Evolutionary conservation across 75 land plant species (phyloP), one percentile per base, ranked within the genome.

Genomic region (Pinus taeda): DNA sequence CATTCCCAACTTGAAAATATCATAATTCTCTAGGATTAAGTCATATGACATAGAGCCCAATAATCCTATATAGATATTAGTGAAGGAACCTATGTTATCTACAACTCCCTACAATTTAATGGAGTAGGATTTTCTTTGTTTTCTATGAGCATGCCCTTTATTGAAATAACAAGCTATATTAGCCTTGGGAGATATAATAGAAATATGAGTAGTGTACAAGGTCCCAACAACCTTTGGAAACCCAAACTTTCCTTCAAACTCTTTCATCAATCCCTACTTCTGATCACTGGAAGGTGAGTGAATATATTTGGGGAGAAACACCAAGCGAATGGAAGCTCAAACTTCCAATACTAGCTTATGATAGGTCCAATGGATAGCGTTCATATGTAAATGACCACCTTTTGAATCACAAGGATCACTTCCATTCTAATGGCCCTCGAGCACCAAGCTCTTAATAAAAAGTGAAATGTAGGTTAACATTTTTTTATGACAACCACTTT

Each of bases 291-390:
- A 83, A 1, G 97, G 99, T 93, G 95, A 96, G 57, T 90, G 89
- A 39, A 96, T 80, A 73, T 84, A 94, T 85, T 92, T 92, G 12
- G 95, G 90, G 77, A 96, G 91, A 59, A 96, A 82, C 57, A 94
- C 94, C 13, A 83, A 83, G 58, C 86, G 88, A 53, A 96, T 96
- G 21, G 99, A 97, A 39, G 91, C 85, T 55, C 93, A 96, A 49
- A 96, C 99, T 77, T 96, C 99, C 61, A 96, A 77, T 11, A 96
- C 93, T 57, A 94, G 84, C 84, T 96, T 96, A 85, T 96, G 99
- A 74, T 97, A 96, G 77, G 99, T 97, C 76, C 36, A 96, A 83
- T 6, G 99, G 97, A 83, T 93, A 97, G 4, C 97, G 97, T 33
- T 2, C 33, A 33, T 33, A 33, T 33, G 33, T 33, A 33, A 21